Percentiles rank a stretch among this genome's conserved stretches.
Conservation (phyloP, 495 filamentous ascomycete genomes). For the Polyplosphaeria fusca region DNA sequence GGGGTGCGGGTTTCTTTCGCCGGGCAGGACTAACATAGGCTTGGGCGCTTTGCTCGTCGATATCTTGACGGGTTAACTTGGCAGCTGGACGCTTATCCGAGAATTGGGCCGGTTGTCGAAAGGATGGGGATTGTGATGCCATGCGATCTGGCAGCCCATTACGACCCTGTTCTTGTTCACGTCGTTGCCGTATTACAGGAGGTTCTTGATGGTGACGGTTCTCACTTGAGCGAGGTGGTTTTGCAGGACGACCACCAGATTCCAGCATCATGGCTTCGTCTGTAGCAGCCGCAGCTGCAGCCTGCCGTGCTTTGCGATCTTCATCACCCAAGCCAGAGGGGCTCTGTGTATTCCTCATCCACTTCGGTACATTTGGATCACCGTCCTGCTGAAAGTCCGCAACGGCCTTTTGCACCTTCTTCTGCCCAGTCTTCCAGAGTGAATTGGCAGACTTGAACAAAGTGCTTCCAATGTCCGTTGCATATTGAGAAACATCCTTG, state of each 20-base stretch:
- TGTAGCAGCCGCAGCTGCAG: slow-evolving; percentile 45
- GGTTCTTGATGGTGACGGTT: slow-evolving; percentile 1
- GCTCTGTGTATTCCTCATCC: slow-evolving; percentile 80
- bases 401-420: slow-evolving; percentile 91
- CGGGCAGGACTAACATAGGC: slow-evolving; percentile 89
- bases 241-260: slow-evolving; percentile 40
- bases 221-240: slow-evolving; percentile 7
- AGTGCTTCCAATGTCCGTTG: slow-evolving; percentile 76
- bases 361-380: slow-evolving; percentile 83
- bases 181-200: background rate
- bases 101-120: slow-evolving; percentile 47
- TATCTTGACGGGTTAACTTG: slow-evolving; percentile 62
- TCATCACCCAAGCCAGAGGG: slow-evolving; percentile 13
- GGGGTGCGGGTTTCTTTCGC: slow-evolving; percentile 56
- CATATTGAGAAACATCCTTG: slow-evolving; percentile 73
- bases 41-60: slow-evolving; percentile 77
- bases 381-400: slow-evolving; percentile 80
- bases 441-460: slow-evolving; percentile 91
- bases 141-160: slow-evolving; percentile 20
- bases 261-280: slow-evolving; percentile 94
- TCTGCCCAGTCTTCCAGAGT: slow-evolving; percentile 89
- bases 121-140: slow-evolving; percentile 50
- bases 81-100: slow-evolving; percentile 33
- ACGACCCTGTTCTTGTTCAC: background rate
- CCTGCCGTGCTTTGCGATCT: slow-evolving; percentile 9